phyloP scores from a whole-genome alignment of 768 basidiomycete species.

The Cantharellus anzutake region DNA sequence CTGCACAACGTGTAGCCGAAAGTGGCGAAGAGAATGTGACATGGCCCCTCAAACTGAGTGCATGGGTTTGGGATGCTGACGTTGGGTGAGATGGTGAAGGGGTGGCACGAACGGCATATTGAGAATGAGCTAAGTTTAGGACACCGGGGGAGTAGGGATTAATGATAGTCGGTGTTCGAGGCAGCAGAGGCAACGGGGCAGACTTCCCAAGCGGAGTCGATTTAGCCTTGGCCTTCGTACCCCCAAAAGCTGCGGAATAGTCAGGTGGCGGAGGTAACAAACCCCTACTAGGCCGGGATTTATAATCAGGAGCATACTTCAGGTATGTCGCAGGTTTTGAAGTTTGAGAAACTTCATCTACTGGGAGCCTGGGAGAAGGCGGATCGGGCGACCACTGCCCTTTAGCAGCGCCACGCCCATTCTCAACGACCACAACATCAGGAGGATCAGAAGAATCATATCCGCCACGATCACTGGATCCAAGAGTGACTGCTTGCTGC shows the following conservation, averaged over 20 bases:
- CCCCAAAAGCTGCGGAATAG: neutral
- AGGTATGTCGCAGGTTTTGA: neutral
- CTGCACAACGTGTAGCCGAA: neutral
- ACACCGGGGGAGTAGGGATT: too few relatives aligned
- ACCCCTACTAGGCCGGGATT: neutral
- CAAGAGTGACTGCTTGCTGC: constrained; percentile 6
- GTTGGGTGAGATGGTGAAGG: too few relatives aligned
- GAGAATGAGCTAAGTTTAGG: too few relatives aligned
- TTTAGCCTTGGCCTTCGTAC: neutral
- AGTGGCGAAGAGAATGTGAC: neutral
- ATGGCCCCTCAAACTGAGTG: too few relatives aligned
- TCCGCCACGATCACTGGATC: neutral
- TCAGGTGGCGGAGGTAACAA: neutral
- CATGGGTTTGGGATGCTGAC: too few relatives aligned
- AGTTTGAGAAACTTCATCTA: neutral
- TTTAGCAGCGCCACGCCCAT: neutral
- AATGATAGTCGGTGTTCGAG: too few relatives aligned
- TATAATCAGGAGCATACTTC: neutral
- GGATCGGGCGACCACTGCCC: neutral
- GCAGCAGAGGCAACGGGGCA: too few relatives aligned
- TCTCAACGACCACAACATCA: too few relatives aligned
- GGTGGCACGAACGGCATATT: too few relatives aligned
- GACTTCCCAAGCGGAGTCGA: too few relatives aligned
- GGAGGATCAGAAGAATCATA: neutral
- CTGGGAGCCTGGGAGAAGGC: neutral